These are phyloP conservation scores for Metarhizium brunneum DNA, from an alignment of 2,329 filamentous ascomycete species.

Conservation along the genomic window DNA sequence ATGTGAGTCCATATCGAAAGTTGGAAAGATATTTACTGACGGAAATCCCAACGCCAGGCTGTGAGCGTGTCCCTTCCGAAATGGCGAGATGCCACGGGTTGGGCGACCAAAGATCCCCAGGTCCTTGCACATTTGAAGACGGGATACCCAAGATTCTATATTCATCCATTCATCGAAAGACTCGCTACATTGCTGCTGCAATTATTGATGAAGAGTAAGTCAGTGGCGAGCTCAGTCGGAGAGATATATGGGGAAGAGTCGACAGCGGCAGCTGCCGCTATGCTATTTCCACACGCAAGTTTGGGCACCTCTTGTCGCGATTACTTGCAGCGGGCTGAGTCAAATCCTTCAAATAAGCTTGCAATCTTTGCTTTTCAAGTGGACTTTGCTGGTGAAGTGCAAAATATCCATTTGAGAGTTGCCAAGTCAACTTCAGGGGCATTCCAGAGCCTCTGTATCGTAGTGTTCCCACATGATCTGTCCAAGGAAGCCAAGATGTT, in stretches of 20 bases:
- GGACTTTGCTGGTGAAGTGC: conserved; percentile 8
- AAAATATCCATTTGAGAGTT: not conserved
- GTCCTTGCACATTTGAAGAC: conserved; percentile 14
- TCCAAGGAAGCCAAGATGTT: conserved; percentile 16
- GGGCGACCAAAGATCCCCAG: conserved; percentile 13
- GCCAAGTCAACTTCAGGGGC: not conserved
- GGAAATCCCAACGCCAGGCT: conserved; percentile 9
- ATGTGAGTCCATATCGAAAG: not conserved
- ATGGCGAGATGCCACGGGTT: conserved; percentile 17
- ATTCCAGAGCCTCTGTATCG: conserved; percentile 9
- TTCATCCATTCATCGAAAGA: conserved; percentile 13
- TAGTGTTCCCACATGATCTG: conserved; percentile 9
- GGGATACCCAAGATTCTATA: conserved; percentile 20
- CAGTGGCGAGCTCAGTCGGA: not conserved
- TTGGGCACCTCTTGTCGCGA: conserved; percentile 5
- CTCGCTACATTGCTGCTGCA: conserved; percentile 12
- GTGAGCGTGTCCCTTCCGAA: conserved; percentile 21
- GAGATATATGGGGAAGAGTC: not conserved
- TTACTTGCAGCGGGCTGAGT: conserved; percentile 9
- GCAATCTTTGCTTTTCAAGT: conserved; percentile 1
- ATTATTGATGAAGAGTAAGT: not conserved
- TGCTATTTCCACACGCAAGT: conserved; percentile 11
- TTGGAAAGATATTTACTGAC: not conserved
- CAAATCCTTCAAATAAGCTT: not conserved
- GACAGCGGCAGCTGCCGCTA: not conserved